Conservation (phyloP, 2,329 filamentous ascomycete species). For the Grosmannia clavigera region DNA sequence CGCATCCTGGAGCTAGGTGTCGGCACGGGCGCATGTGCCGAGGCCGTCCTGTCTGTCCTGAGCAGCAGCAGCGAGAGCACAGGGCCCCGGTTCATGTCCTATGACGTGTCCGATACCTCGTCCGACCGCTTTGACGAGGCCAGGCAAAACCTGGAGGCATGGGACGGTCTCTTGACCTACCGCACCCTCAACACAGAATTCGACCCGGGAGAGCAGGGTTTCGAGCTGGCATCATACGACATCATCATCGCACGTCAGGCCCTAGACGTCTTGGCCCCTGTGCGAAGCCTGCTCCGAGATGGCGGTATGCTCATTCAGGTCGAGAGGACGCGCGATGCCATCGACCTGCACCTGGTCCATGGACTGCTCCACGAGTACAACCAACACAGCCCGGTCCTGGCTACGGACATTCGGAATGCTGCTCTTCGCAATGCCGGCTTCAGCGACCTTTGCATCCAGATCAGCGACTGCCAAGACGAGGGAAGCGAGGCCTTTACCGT, state of each 20-base stretch:
- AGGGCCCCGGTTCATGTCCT: constrained; percentile 12
- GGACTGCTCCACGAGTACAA: not conserved
- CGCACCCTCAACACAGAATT: constrained; percentile 22
- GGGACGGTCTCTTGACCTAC: constrained; percentile 16
- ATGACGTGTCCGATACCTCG: constrained; percentile 13
- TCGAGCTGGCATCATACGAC: constrained; percentile 21
- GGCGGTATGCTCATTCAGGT: constrained; percentile 26
- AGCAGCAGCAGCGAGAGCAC: not conserved
- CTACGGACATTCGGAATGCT: not conserved
- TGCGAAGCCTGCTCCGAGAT: constrained; percentile 22
- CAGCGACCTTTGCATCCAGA: constrained; percentile 9
- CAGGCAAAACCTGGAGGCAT: constrained; percentile 15
- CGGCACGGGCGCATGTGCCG: constrained; percentile 18
- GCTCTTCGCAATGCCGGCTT: constrained; percentile 5
- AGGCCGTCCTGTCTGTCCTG: constrained; percentile 9
- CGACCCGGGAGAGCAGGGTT: constrained; percentile 21
- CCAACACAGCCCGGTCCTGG: not conserved
- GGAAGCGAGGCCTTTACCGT: not conserved
- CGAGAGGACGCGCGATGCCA: constrained; percentile 2
- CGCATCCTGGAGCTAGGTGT: constrained; percentile 26
- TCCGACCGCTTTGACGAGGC: constrained; percentile 19
- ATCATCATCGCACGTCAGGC: constrained; percentile 25
- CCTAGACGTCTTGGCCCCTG: constrained; percentile 22
- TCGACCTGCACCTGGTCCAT: not conserved
- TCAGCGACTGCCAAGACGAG: not conserved